Base-by-base conservation (phyloP, 2,329 filamentous ascomycete genomes). In the Exophiala sp. region DNA sequence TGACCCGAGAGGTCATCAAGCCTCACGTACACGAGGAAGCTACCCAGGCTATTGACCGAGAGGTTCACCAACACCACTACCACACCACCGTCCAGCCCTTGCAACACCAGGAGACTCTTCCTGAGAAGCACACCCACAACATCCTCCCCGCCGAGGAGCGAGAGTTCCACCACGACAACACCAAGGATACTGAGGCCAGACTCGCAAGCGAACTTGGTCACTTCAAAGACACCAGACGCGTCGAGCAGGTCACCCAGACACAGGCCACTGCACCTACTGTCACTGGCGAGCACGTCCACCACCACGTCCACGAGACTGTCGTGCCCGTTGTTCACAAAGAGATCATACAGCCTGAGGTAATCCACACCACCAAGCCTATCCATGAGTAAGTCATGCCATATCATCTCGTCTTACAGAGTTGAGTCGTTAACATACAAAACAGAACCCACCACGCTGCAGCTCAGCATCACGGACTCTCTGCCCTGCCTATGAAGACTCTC, bases 241-340 rank as follows among this genome's bases (percentile, higher is more conserved):
- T 77, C 6, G 69, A 76, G 4, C 72, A 76, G 8, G 78, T 77
- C 6, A 70, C 74, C 24, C 75, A 78, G 61, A 82, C 76, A 24
- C 72, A 74, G 54, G 71, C 71, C 18, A 71, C 72, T 7, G 75
- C 72, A 3, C 76, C 80, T 3, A 70, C 74, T 3, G 71, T 85
- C 41, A 75, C 76, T 34, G 83, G 81, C 48, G 82, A 86, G 71
- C 82, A 86, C 64, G 73, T 84, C 14, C 83, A 86, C 66, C 51
- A 70, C 75, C 51, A 81, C 50, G 78, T 87, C 2, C 83, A 87
- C 58, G 84, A 88, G 68, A 83, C 81, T 29, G 80, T 89, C 44
- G 85, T 89, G 67, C 86, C 86, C 0, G 78, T 89, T 0, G 75
- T 90, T 34, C 76, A 89, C 47, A 88, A 87, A 66, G 83, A 89